Percentiles rank a stretch among this genome's conserved stretches.
Evolutionary conservation across 352 stramenopile species (phyloP).

Genomic region (Phytopythium sindhum): DNA sequence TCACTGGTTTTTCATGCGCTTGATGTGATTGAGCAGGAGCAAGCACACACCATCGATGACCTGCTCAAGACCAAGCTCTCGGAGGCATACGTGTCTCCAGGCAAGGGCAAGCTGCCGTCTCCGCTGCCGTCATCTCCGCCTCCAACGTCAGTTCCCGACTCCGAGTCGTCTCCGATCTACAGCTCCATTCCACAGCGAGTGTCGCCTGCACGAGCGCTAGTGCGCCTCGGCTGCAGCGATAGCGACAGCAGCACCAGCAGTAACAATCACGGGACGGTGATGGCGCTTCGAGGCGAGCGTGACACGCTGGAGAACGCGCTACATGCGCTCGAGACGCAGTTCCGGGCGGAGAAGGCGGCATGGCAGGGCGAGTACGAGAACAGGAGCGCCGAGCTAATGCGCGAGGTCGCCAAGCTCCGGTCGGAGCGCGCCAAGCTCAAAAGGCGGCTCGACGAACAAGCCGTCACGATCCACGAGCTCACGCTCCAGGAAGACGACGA

Average conservation of each 20-base stretch:
- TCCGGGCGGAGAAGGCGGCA: conserved; percentile 20
- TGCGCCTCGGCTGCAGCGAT: neutral
- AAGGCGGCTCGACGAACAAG: conserved; percentile 49
- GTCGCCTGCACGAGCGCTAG: neutral
- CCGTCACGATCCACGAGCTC: conserved; percentile 75
- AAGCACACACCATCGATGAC: conserved; percentile 76
- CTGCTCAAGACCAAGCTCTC: conserved; percentile 46
- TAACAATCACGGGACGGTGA: neutral
- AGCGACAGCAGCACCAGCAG: neutral
- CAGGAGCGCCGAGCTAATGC: conserved; percentile 30
- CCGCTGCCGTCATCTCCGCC: neutral
- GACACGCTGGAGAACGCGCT: conserved; percentile 24
- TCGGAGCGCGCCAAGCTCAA: conserved; percentile 40
- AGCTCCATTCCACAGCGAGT: neutral
- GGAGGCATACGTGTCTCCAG: conserved; percentile 32
- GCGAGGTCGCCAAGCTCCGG: conserved; percentile 41
- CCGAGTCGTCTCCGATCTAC: conserved; percentile 2
- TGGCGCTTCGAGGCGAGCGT: conserved; percentile 14
- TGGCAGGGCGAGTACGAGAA: conserved; percentile 32
- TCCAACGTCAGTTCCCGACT: conserved; percentile 1
- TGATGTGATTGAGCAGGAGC: conserved; percentile 31
- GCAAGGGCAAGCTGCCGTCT: conserved; percentile 14
- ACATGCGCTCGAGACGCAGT: conserved; percentile 13
- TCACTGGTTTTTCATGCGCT: neutral
- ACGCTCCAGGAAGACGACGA: conserved; percentile 68